Conservation (phyloP, 2,329 filamentous ascomycete genomes). For the Alternaria solani region DNA sequence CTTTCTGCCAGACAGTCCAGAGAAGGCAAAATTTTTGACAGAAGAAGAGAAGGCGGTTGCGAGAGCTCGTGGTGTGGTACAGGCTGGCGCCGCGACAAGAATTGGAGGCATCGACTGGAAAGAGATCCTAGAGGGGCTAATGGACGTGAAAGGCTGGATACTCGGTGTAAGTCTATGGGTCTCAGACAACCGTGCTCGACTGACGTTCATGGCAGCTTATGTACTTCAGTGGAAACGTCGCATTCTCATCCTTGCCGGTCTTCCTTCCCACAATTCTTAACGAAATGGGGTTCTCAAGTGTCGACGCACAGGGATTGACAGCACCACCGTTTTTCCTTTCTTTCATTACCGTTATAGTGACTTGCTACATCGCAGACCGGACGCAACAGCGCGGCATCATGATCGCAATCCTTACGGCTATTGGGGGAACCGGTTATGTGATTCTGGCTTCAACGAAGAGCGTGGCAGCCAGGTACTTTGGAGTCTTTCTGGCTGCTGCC, state of each 20-base stretch:
- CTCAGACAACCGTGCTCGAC: not conserved
- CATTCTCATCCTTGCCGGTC: slow-evolving; percentile 61
- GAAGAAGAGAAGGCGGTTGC: slow-evolving; percentile 52
- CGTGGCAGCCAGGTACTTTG: slow-evolving; percentile 60
- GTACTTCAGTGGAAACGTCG: slow-evolving; percentile 54
- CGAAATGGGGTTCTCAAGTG: slow-evolving; percentile 71
- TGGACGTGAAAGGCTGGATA: slow-evolving; percentile 48
- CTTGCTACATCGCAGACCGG: slow-evolving; percentile 71
- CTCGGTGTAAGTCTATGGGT: slow-evolving; percentile 36
- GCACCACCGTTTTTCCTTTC: slow-evolving; percentile 75
- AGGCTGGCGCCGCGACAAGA: slow-evolving; percentile 39
- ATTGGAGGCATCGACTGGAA: slow-evolving; percentile 41
- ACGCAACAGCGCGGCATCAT: slow-evolving; percentile 69
- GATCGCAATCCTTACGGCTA: slow-evolving; percentile 63
- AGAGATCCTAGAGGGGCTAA: slow-evolving; percentile 38
- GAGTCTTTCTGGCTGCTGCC: slow-evolving; percentile 63
- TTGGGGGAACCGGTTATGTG: slow-evolving; percentile 70
- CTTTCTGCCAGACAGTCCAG: slow-evolving; percentile 56
- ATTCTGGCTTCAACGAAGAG: slow-evolving; percentile 66
- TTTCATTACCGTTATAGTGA: slow-evolving; percentile 68
- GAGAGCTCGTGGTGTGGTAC: slow-evolving; percentile 38
- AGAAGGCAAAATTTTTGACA: slow-evolving; percentile 53
- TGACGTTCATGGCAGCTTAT: slow-evolving; percentile 33
- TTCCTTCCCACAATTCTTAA: slow-evolving; percentile 55
- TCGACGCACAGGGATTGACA: slow-evolving; percentile 75